Evolutionary conservation across 73 alveolate genomes (phyloP), one percentile per base, ranked within the genome.

Genomic region (Paramecium primaurelia): DNA sequence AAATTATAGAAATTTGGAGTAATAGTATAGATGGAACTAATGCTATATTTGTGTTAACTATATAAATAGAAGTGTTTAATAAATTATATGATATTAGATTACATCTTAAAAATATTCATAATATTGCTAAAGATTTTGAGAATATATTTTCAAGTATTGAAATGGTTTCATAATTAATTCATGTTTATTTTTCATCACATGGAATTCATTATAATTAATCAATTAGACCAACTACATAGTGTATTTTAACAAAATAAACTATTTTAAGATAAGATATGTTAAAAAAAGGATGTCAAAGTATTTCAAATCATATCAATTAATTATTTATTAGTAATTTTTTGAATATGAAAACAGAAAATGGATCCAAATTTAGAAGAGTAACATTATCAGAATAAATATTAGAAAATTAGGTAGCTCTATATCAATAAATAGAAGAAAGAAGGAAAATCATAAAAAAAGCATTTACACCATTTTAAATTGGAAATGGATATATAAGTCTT

Each of bases 1-100:
- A 75, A 37, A 32, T 75, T n/a, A 75, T 75, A n/a, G 88, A 75
- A 22, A 75, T 75, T n/a, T 75, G 60, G 68, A 37, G 68, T 30
- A 75, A 45, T 37, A 37, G 38, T 75, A 75, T 75, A 34, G 88
- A 75, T 34, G 88, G 88, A 6, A 75, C 64, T 16, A 75, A 75
- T 75, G 88, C 88, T 36, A 75, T 75, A 9, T 75, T 75, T 75
- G 60, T 75, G 8, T 37, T 75, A 12, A 37, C 58, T 12, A 75
- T 75, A 8, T 37, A 37, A 12, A 10, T 75, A 37, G 59, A 37
- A 34, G 49, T 37, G 8, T 9, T 32, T 2, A 26, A 32, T 75
- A 10, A 37, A 75, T 1, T 22, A 0, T 75, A 32, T 40, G 58
- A 75, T 34, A 22, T 75, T 32, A 12, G 88, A 75, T 37, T 75